Percentiles rank a stretch among this genome's conserved stretches.
These are phyloP conservation scores for Trametes hirsuta DNA, from an alignment of 1,284 basidiomycete species.

Conservation along the genomic window DNA sequence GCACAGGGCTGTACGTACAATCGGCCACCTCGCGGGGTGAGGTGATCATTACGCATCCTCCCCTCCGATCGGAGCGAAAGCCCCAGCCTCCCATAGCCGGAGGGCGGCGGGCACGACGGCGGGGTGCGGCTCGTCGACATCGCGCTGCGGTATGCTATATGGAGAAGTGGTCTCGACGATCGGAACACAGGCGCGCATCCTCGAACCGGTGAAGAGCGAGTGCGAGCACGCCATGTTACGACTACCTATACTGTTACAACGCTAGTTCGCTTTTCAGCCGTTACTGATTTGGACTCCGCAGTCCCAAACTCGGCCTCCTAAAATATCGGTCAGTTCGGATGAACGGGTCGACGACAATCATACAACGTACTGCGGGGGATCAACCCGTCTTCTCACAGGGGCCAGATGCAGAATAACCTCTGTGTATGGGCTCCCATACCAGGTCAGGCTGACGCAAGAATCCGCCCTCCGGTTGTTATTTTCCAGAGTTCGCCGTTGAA, in stretches of 20 bases:
- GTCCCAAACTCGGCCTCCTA: background rate
- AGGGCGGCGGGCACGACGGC: background rate
- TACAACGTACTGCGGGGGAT: background rate
- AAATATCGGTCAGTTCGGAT: background rate
- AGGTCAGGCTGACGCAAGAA: background rate
- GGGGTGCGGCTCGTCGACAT: background rate
- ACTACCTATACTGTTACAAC: background rate
- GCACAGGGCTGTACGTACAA: constrained; percentile 7
- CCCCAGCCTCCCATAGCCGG: background rate
- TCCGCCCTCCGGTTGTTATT: background rate
- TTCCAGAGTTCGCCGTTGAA: background rate
- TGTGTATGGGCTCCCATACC: background rate
- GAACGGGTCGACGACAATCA: no score
- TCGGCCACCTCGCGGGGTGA: background rate
- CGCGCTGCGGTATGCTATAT: no score
- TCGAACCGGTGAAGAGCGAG: background rate
- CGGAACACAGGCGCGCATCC: background rate
- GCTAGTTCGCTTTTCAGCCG: background rate
- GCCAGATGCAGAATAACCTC: background rate
- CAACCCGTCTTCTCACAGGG: background rate
- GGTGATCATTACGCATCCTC: constrained; percentile 4
- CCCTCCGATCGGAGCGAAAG: background rate
- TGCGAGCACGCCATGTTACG: background rate
- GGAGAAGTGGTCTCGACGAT: background rate
- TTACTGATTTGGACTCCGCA: background rate